These are phyloP conservation scores for Medicago ruthenica DNA, from an alignment of 306 rosid species.

Conservation along the genomic window DNA sequence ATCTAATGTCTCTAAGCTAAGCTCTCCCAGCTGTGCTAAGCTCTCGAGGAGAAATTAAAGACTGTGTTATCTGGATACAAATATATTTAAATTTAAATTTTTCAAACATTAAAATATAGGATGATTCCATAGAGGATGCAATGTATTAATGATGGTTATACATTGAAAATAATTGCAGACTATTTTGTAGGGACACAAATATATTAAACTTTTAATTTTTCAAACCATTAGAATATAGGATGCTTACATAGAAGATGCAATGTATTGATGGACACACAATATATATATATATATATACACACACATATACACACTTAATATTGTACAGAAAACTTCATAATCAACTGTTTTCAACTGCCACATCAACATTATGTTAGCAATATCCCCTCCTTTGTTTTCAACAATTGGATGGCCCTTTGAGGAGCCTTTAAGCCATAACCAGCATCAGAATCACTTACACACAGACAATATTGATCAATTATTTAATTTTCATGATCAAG, in stretches of 20 bases:
- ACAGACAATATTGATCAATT: not conserved
- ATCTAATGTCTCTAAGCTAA: no score
- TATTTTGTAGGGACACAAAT: not conserved
- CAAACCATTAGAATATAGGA: not conserved
- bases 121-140: slow-evolving; percentile 37
- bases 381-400: slow-evolving; percentile 47
- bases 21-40: no score
- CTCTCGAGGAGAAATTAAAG: no score
- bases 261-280: not conserved
- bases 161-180: no score
- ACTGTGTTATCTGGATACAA: no score
- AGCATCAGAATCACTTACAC: not conserved
- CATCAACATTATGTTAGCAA: slow-evolving; percentile 38
- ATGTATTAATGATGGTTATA: slow-evolving; percentile 22
- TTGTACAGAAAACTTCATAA: not conserved
- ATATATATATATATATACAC: not conserved
- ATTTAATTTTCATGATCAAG: slow-evolving; percentile 7
- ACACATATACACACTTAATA: not conserved
- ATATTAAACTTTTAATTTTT: not conserved
- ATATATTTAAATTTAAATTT: not conserved
- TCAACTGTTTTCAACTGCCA: slow-evolving; percentile 14
- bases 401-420: slow-evolving; percentile 46
- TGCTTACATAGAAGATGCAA: slow-evolving; percentile 33
- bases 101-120: not conserved
- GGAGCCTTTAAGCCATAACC: slow-evolving; percentile 36